Evolutionary conservation across 2,329 filamentous ascomycete species (phyloP).

Genomic region (Herpotrichia juniperi): DNA sequence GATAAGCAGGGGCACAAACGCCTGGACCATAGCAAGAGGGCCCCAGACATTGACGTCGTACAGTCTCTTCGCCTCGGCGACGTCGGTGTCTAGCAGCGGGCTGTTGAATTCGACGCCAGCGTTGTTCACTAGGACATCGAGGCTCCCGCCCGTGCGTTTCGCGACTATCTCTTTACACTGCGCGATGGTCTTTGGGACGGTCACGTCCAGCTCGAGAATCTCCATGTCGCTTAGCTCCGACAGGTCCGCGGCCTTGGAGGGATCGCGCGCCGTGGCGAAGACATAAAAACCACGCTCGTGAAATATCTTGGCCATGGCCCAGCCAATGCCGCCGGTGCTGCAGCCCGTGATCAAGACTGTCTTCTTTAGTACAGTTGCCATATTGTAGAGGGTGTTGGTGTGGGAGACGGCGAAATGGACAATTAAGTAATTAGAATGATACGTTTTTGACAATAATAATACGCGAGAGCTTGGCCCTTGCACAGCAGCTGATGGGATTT

Average conservation of each 20-base stretch:
- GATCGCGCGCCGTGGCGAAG: conserved; percentile 49
- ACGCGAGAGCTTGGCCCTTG: neutral
- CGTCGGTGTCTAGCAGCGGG: conserved; percentile 57
- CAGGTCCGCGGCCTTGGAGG: conserved; percentile 27
- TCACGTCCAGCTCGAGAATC: conserved; percentile 54
- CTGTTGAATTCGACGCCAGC: conserved; percentile 57
- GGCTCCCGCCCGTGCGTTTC: conserved; percentile 47
- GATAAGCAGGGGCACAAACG: conserved; percentile 37
- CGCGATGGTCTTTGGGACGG: conserved; percentile 51
- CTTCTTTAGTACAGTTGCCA: conserved; percentile 3
- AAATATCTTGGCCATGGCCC: conserved; percentile 46
- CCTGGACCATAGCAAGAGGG: conserved; percentile 43
- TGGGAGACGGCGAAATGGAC: conserved; percentile 2
- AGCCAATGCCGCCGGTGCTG: conserved; percentile 46
- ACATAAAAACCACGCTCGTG: conserved; percentile 43
- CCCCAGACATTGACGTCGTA: conserved; percentile 49
- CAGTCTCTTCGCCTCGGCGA: conserved; percentile 12
- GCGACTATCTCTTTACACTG: conserved; percentile 52
- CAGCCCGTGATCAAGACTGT: conserved; percentile 26
- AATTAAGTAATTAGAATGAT: neutral
- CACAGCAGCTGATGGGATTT: no score
- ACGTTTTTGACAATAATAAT: neutral
- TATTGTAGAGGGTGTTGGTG: neutral
- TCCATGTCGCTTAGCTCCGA: conserved; percentile 44
- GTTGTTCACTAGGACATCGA: no score